Conservation (phyloP, 2,329 filamentous ascomycete species). For the Fusarium acutatum region DNA sequence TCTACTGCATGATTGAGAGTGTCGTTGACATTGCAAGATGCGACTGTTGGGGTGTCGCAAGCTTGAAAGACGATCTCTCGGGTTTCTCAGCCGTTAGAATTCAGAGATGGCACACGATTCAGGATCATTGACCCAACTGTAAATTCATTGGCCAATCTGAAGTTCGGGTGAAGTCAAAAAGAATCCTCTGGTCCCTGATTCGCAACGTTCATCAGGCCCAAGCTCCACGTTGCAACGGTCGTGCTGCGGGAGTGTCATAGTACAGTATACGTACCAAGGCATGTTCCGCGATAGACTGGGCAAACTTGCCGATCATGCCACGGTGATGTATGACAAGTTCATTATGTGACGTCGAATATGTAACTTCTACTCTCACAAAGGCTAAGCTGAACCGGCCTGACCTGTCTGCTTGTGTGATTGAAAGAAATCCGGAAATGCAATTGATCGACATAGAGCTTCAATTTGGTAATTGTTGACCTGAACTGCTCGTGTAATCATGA, state of each 20-base stretch:
- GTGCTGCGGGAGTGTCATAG: slow-evolving; percentile 23
- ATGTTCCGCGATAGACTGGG: slow-evolving; percentile 19
- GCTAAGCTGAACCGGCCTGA: not conserved
- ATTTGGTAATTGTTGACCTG: slow-evolving; percentile 7
- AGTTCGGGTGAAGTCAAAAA: slow-evolving; percentile 32
- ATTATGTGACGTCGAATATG: slow-evolving; percentile 35
- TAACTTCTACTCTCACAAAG: not conserved
- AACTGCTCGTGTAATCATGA: slow-evolving; percentile 21
- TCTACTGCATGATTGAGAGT: slow-evolving; percentile 17
- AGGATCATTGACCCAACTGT: slow-evolving; percentile 13
- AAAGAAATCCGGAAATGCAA: slow-evolving; percentile 1
- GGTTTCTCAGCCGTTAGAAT: slow-evolving; percentile 5
- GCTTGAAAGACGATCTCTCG: not conserved
- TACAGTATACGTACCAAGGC: slow-evolving; percentile 2
- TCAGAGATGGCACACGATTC: slow-evolving; percentile 31
- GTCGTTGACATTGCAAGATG: slow-evolving; percentile 12
- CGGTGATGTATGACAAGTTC: slow-evolving; percentile 39
- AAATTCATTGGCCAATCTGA: slow-evolving; percentile 24
- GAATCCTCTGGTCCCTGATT: slow-evolving; percentile 28
- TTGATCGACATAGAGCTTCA: slow-evolving; percentile 2
- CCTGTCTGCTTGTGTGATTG: not conserved
- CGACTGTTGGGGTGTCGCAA: not conserved
- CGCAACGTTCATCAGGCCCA: slow-evolving; percentile 13
- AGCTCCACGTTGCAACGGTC: slow-evolving; percentile 34
- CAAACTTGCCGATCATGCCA: slow-evolving; percentile 16